Evolutionary conservation across 2,329 filamentous ascomycete genomes (phyloP).

Genomic region (Phoma sp.): DNA sequence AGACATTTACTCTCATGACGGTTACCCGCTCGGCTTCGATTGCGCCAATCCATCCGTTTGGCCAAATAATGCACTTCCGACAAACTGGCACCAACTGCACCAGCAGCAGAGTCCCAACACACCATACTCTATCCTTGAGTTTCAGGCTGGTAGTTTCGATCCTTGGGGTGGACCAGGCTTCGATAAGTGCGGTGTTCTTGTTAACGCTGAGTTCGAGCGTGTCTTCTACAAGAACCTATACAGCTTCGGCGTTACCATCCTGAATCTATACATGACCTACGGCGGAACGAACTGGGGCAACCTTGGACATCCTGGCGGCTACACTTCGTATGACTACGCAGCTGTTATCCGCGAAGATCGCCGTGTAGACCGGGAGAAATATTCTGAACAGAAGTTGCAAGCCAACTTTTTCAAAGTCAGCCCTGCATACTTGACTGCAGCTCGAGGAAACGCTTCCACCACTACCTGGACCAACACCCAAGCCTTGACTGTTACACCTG

Average conservation of each 20-base stretch:
- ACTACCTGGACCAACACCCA: slow-evolving; percentile 48
- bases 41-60: slow-evolving; percentile 69
- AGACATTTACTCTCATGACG: slow-evolving; percentile 73
- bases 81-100: slow-evolving; percentile 63
- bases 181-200: slow-evolving; percentile 68
- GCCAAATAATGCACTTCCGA: slow-evolving; percentile 65
- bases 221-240: slow-evolving; percentile 82
- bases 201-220: slow-evolving; percentile 77
- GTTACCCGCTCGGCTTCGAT: slow-evolving; percentile 57
- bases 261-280: slow-evolving; percentile 80
- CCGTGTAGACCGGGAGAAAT: slow-evolving; percentile 74
- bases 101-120: slow-evolving; percentile 68
- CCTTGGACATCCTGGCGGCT: slow-evolving; percentile 65
- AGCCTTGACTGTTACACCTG: slow-evolving; percentile 67
- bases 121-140: slow-evolving; percentile 71
- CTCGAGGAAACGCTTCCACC: slow-evolving; percentile 40
- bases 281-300: slow-evolving; percentile 87
- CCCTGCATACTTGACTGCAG: slow-evolving; percentile 69
- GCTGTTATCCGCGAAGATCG: slow-evolving; percentile 74
- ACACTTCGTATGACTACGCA: slow-evolving; percentile 67
- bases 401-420: slow-evolving; percentile 78
- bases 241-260: slow-evolving; percentile 69
- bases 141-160: slow-evolving; percentile 76
- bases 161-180: slow-evolving; percentile 78
- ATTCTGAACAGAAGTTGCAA: slow-evolving; percentile 78